Evolutionary conservation across 495 filamentous ascomycete species (phyloP).

Genomic region (Penicillium egyptiacum): DNA sequence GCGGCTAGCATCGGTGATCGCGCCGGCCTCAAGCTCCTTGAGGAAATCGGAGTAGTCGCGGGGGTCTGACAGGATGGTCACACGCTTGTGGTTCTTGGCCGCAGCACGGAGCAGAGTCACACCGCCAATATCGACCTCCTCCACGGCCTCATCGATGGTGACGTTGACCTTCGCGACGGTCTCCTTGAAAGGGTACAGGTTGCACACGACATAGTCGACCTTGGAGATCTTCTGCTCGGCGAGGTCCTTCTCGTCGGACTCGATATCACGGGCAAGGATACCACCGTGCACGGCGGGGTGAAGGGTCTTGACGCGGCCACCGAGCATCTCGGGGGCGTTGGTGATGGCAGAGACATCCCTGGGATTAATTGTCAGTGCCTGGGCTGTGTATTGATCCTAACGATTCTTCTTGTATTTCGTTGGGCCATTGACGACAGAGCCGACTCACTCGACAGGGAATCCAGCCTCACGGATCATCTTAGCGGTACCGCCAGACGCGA

Average conservation of each 20-base stretch:
- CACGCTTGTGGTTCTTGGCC: constrained; percentile 94
- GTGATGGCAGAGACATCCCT: constrained; percentile 97
- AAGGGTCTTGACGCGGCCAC: constrained; percentile 93
- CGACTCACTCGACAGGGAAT: constrained; percentile 82
- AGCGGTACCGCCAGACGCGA: constrained; percentile 91
- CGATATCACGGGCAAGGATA: constrained; percentile 90
- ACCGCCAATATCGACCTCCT: constrained; percentile 97
- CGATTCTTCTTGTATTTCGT: background rate
- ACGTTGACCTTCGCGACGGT: constrained; percentile 96
- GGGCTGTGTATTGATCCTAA: background rate
- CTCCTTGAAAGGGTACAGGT: constrained; percentile 98
- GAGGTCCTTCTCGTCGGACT: constrained; percentile 92
- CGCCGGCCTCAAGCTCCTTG: constrained; percentile 80
- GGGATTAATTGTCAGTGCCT: constrained; percentile 19
- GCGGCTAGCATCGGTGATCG: constrained; percentile 77
- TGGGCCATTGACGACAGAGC: background rate
- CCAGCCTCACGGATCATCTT: constrained; percentile 94
- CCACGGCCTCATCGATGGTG: constrained; percentile 91
- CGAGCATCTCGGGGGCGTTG: constrained; percentile 96
- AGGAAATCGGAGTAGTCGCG: constrained; percentile 92
- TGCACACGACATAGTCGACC: constrained; percentile 98
- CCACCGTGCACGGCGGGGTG: constrained; percentile 92
- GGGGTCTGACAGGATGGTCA: constrained; percentile 93
- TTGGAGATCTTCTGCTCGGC: constrained; percentile 96
- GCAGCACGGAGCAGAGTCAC: constrained; percentile 95